Base-by-base conservation (phyloP, 306 rosid species). In the Lathyrus oleraceus region DNA sequence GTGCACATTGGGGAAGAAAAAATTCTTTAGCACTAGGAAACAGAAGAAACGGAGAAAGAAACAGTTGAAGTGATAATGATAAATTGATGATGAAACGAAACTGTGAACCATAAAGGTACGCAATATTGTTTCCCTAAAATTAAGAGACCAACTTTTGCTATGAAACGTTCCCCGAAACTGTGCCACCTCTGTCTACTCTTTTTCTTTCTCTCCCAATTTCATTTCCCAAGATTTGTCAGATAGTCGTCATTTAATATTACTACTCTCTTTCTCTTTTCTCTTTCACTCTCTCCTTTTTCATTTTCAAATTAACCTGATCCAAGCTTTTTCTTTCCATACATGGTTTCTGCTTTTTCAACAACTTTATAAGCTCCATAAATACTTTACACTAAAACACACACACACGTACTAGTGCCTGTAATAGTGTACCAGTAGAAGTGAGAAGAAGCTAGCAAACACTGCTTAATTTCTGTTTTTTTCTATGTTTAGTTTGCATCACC, bases 181-280 rank as follows among this genome's bases (percentile, higher is more conserved):
- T 60, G 28, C 52, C 51, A 5, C 17, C 51, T 32, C 65, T 65
- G 16, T 58, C 32, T 58, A 3, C 65, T 14, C 71, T 70, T 38
- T 65, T 13, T 40, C 53, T 62, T 44, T 14, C 65, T 44, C 28
- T 74, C 63, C 49, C 75, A 60, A 85, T 85, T 89, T 89, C 91
- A 85, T 85, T 89, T 89, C 90, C 96, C 92, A 66, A 87, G 74
- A 76, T 19, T 2, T 67, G 86, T 75, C 89, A 85, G 87, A 83
- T 67, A 67, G 78, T 83, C 79, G 84, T 85, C 90, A 88, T 88
- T 83, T 25, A 25, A 56, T 25, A 12, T 57, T 65, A 83, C 66
- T 66, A 25, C 49, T 60, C 63, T 20, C 63, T 81, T 63, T 27
- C 15, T 56, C 57, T 48, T 43, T 71, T 69, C 79, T 65, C 77